phyloP scores from a whole-genome alignment of 768 basidiomycete species.

The Amyloporia xantha region DNA sequence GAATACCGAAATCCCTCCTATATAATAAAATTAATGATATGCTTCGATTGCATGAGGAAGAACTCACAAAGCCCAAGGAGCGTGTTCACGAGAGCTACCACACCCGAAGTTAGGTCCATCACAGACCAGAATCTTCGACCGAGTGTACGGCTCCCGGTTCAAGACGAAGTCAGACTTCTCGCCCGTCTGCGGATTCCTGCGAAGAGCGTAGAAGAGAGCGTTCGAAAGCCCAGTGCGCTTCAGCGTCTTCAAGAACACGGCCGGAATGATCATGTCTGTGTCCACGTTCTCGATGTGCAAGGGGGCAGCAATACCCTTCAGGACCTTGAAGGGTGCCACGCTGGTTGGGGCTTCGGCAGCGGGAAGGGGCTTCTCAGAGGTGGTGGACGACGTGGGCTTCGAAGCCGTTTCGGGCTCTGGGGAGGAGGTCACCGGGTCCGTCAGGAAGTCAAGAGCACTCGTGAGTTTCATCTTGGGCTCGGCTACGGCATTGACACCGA shows the following conservation, averaged over 20 bases:
- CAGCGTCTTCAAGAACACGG: conserved; percentile 61
- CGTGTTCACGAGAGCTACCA: conserved; percentile 58
- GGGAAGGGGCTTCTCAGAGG: conserved; percentile 18
- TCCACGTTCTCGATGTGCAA: conserved; percentile 51
- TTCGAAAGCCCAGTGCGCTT: conserved; percentile 57
- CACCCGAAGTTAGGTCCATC: conserved; percentile 60
- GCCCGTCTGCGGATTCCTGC: conserved; percentile 44
- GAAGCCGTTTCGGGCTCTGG: conserved; percentile 21
- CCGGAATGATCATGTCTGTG: conserved; percentile 64
- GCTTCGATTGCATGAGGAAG: background rate
- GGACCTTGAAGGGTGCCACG: conserved; percentile 38
- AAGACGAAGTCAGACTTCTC: conserved; percentile 54
- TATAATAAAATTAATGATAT: background rate
- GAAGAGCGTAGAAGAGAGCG: conserved; percentile 48
- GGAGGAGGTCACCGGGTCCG: conserved; percentile 44
- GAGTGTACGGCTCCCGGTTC: conserved; percentile 49
- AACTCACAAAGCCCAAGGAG: conserved; percentile 47
- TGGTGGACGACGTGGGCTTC: conserved; percentile 16
- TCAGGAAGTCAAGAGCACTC: conserved; percentile 71
- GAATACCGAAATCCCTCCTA: conserved; percentile 58
- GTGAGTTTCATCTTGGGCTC: conserved; percentile 57
- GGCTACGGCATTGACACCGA: conserved; percentile 27
- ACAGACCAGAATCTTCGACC: conserved; percentile 48
- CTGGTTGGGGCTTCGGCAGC: conserved; percentile 23
- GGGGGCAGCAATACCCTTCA: conserved; percentile 49